Conservation (phyloP, 306 rosid species). For the Trifolium fragiferum region DNA sequence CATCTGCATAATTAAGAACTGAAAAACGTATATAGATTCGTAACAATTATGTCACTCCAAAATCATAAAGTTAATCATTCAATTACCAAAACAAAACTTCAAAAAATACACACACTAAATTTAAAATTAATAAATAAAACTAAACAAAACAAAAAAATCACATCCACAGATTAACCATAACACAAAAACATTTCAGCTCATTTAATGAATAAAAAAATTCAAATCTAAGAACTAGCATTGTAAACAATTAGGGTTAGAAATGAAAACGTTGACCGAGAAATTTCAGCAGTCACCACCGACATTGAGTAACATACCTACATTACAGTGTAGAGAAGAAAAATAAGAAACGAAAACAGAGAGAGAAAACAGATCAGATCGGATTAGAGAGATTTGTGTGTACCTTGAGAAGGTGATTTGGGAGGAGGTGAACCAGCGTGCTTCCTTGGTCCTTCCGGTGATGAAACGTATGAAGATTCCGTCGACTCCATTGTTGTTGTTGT, state of each 20-base stretch:
- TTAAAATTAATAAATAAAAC: constrained; percentile 6
- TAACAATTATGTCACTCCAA: constrained; percentile 1
- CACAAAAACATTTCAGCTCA: background rate
- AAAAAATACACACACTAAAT: background rate
- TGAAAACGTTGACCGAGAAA: constrained; percentile 46
- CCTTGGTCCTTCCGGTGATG: constrained; percentile 89
- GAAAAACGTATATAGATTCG: constrained; percentile 33
- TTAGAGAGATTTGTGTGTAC: constrained; percentile 43
- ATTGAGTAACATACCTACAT: constrained; percentile 36
- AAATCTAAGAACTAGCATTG: constrained; percentile 39
- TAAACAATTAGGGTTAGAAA: constrained; percentile 40
- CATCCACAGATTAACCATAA: background rate
- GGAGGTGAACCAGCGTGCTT: constrained; percentile 73
- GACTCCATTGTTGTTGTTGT: constrained; percentile 71
- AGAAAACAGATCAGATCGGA: constrained; percentile 72
- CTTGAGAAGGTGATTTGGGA: constrained; percentile 75
- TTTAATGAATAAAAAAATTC: background rate
- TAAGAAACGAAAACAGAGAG: constrained; percentile 16
- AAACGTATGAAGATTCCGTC: constrained; percentile 86
- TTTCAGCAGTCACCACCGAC: constrained; percentile 34
- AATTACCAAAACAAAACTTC: constrained; percentile 27
- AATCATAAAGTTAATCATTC: constrained; percentile 37
- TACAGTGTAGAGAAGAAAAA: background rate
- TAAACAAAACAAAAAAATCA: background rate
- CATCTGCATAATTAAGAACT: background rate